phyloP scores from a whole-genome alignment of 257 asterid genomes.

The Sherardia arvensis region DNA sequence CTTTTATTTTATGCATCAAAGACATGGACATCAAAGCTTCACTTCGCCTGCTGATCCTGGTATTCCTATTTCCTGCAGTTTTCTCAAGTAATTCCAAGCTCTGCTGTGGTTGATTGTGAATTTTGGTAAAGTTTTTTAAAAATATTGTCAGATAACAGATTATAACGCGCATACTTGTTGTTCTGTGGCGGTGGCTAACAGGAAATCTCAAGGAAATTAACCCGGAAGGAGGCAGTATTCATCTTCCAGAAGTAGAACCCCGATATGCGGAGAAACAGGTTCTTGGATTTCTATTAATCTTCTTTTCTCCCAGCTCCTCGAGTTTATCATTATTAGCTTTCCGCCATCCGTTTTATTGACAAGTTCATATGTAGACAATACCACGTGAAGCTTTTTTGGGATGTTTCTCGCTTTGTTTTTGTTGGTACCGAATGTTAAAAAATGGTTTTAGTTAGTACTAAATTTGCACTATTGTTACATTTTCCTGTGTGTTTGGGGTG shows the following conservation, averaged over 20 bases:
- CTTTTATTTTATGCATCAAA: conserved; percentile 6
- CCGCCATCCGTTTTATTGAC: neutral
- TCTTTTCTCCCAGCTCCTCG: neutral
- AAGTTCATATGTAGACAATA: neutral
- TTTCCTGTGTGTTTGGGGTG: too few relatives aligned
- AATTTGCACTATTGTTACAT: too few relatives aligned
- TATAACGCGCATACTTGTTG: neutral
- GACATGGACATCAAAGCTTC: conserved; percentile 6
- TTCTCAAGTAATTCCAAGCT: conserved; percentile 8
- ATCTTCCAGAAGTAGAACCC: neutral
- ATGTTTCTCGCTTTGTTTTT: neutral
- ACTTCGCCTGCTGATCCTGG: neutral
- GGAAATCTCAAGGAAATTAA: conserved; percentile 8
- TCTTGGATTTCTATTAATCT: neutral
- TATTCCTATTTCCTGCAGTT: conserved; percentile 1
- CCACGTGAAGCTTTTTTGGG: neutral
- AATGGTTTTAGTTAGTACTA: too few relatives aligned
- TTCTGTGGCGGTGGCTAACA: neutral
- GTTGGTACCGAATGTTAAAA: too few relatives aligned
- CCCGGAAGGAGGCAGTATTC: neutral
- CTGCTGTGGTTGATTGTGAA: neutral
- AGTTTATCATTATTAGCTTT: neutral
- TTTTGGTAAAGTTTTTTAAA: neutral
- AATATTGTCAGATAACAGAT: too few relatives aligned
- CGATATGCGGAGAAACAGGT: conserved; percentile 5